Evolutionary conservation across 352 stramenopile genomes (phyloP), one percentile per base, ranked within the genome.

Genomic region (Bremia lactucae): DNA sequence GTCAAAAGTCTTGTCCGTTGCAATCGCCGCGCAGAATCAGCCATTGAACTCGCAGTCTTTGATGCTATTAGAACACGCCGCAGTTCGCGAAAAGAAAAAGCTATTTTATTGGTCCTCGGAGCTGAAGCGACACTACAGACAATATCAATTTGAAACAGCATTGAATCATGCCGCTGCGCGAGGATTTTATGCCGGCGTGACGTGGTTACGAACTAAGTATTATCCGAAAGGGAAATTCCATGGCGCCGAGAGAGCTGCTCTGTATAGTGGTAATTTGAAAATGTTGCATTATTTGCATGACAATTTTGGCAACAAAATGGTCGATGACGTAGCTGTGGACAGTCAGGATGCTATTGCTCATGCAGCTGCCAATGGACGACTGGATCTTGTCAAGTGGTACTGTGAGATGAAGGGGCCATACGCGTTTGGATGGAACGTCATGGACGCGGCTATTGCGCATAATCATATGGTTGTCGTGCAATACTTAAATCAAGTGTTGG

Each of bases 391-490:
- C 15, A 36, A 60, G 35, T 73, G 59, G 59, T 58, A 63, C 39
- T 63, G 56, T 45, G 52, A 70, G 13, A 50, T 61, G 42, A 67
- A 67, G 25, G 65, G 59, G 7, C 58, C 48, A 2, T 69, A 65
- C 36, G 52, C 61, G 8, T 63, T 69, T 21, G 64, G 64, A 7
- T 71, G 60, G 38, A 63, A 48, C 33, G 63, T 59, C 8, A 69
- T 75, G 64, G 64, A 70, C 41, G 57, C 64, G 7, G 64, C 64
- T 9, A 43, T 65, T n/a, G 60, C 60, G 1, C 36, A 72, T 7
- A 59, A 66, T 40, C 61, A 59, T 35, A 68, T 75, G 55, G 25
- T 58, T 13, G 39, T 75, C 18, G 64, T 72, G 10, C 42, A 42
- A 20, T 72, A 65, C 41, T 41, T 75, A 15, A 46, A 59, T 36